Evolutionary conservation across 2,329 filamentous ascomycete species (phyloP).

Genomic region (Phaeosphaeria sp.): DNA sequence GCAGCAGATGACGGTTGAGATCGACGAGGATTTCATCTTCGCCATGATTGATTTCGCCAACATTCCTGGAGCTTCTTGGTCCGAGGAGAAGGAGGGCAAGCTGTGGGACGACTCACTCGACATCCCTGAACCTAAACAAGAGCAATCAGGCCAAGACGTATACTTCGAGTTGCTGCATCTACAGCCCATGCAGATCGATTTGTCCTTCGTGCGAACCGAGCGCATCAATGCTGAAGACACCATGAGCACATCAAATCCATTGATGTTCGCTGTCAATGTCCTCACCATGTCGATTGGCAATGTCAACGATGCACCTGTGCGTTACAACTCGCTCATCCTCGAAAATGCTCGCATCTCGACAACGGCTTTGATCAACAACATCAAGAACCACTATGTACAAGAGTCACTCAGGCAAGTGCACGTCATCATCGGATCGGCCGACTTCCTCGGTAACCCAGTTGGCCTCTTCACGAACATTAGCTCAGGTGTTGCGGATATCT

Average conservation of each 20-base stretch:
- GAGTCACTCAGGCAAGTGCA: slow-evolving; percentile 96
- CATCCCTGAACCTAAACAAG: slow-evolving; percentile 87
- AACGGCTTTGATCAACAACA: slow-evolving; percentile 80
- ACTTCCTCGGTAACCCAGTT: slow-evolving; percentile 97
- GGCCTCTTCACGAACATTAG: slow-evolving; percentile 98
- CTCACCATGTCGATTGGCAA: slow-evolving; percentile 99
- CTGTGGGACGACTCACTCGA: slow-evolving; percentile 89
- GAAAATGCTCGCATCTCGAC: slow-evolving; percentile 95
- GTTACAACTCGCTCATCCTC: slow-evolving; percentile 89
- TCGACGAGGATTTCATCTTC: slow-evolving; percentile 98
- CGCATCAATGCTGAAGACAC: slow-evolving; percentile 96
- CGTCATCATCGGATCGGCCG: slow-evolving; percentile 94
- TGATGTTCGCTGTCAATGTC: slow-evolving; percentile 99
- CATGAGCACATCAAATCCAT: slow-evolving; percentile 82
- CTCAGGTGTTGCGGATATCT: slow-evolving; percentile 95
- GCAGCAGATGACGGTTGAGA: slow-evolving; percentile 97
- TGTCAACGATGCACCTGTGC: slow-evolving; percentile 95
- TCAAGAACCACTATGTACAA: slow-evolving; percentile 95
- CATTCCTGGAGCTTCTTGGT: slow-evolving; percentile 88
- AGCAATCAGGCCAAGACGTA: slow-evolving; percentile 87
- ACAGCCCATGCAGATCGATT: slow-evolving; percentile 96
- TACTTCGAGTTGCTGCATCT: slow-evolving; percentile 98
- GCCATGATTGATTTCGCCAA: slow-evolving; percentile 94
- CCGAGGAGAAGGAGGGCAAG: slow-evolving; percentile 79
- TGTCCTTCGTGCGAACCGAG: slow-evolving; percentile 97